Conservation (phyloP, 257 asterid species). For the Solanum bukasovii region DNA sequence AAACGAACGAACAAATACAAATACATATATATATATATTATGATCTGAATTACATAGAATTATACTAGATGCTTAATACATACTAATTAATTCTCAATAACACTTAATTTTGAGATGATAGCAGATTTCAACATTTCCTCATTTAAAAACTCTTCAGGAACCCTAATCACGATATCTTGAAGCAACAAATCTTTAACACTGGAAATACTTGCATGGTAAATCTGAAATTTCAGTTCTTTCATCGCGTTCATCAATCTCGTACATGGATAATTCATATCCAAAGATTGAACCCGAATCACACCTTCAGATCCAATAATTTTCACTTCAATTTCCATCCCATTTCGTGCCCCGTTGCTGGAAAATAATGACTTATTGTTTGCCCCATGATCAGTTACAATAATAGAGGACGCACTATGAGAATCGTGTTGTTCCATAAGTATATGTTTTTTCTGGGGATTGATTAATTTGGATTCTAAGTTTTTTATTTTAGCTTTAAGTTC, state of each 20-base stretch:
- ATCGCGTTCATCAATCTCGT: constrained; percentile 23
- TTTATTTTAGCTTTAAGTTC: constrained; percentile 21
- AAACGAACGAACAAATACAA: too few species aligned
- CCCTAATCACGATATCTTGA: constrained; percentile 28
- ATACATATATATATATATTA: too few species aligned
- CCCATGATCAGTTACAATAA: not conserved
- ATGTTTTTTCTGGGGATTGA: not conserved
- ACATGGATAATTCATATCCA: constrained; percentile 17
- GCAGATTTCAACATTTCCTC: constrained; percentile 26
- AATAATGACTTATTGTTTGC: not conserved
- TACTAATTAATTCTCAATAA: not conserved
- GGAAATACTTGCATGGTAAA: constrained; percentile 18
- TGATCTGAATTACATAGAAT: not conserved
- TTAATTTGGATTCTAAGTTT: constrained; percentile 7
- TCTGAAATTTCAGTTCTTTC: constrained; percentile 12
- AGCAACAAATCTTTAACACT: constrained; percentile 17
- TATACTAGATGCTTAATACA: not conserved
- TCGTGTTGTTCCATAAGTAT: not conserved
- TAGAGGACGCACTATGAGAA: constrained; percentile 5
- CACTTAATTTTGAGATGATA: constrained; percentile 4
- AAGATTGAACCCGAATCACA: constrained; percentile 14
- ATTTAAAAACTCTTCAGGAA: constrained; percentile 12
- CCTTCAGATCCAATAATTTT: constrained; percentile 27
- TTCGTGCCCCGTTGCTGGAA: not conserved
- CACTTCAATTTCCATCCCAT: constrained; percentile 8